phyloP scores from a whole-genome alignment of 2,329 filamentous ascomycete species.

The Westerdykella aurantiaca region DNA sequence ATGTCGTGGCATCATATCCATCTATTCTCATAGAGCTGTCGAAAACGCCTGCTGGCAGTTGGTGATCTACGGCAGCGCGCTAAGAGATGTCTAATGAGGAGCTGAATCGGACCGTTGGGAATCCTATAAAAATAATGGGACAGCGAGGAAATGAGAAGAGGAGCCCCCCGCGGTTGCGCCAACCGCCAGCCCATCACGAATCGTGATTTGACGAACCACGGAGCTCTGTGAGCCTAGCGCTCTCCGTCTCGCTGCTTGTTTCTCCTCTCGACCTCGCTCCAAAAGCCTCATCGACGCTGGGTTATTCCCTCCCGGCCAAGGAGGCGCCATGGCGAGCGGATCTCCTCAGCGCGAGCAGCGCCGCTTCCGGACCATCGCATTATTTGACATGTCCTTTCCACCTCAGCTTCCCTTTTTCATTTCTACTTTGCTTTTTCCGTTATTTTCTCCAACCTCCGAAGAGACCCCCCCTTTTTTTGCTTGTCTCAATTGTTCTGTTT shows the following conservation, averaged over 20 bases:
- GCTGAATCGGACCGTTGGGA: too few species aligned
- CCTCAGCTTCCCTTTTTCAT: background rate
- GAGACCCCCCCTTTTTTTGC: too few species aligned
- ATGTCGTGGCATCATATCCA: too few species aligned
- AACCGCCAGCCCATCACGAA: background rate
- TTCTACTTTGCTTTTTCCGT: slow-evolving; percentile 11
- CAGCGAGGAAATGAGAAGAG: too few species aligned
- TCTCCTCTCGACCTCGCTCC: background rate
- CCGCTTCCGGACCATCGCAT: background rate
- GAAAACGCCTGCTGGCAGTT: too few species aligned
- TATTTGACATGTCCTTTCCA: slow-evolving; percentile 1
- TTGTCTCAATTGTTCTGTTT: slow-evolving; percentile 17
- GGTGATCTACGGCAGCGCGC: too few species aligned
- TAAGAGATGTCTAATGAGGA: too few species aligned
- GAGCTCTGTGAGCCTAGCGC: slow-evolving; percentile 6
- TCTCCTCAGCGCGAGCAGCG: slow-evolving; percentile 5
- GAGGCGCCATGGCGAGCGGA: slow-evolving; percentile 24
- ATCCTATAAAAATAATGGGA: too few species aligned
- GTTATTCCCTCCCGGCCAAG: slow-evolving; percentile 9
- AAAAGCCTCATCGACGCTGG: slow-evolving; percentile 8
- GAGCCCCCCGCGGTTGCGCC: background rate
- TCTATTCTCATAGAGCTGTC: too few species aligned
- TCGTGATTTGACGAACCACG: background rate
- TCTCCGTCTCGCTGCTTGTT: slow-evolving; percentile 17
- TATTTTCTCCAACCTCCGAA: slow-evolving; percentile 12